Evolutionary conservation across 2,329 filamentous ascomycete genomes (phyloP), one percentile per base, ranked within the genome.

Genomic region (Aspergillus nomiae): DNA sequence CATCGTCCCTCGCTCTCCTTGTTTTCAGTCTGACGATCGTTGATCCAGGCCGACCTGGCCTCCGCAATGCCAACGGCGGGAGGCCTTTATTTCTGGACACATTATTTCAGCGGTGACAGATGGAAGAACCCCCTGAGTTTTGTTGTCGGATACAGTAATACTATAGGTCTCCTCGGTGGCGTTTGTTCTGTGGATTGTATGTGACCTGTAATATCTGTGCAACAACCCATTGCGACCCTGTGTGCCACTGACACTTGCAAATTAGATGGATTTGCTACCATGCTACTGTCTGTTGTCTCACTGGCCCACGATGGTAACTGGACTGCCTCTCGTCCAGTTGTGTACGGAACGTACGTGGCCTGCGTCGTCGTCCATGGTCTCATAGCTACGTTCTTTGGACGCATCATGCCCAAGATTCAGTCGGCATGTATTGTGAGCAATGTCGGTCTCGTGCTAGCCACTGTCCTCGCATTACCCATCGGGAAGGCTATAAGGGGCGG

Each of bases 111-210:
- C 11, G 82, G 81, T 3, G 82, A 83, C 3, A 82, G 81, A 48
- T 85, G 79, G 63, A 81, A 84, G 64, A 87, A 87, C 69, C 82
- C 85, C 3, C 73, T 88, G n/a, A 85, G 82, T 65, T 88, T 87
- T 68, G 71, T 87, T 38, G 85, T 88, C 24, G 86, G 86, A 30
- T 87, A 87, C 67, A 86, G 84, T 71, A 88, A 89, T 68, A 88
- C 84, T 2, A 78, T 89, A 19, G 86, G 86, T 9, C 73, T 87
- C 9, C 79, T 89, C n/a, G 86, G 85, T 34, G 86, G 86, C 7
- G 77, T 88, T 16, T 88, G 86, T 73, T 87, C 85, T 24, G 85
- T 88, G 64, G 86, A 89, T 70, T 89, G 78, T 80, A 64, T 65
- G 75, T 21, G 19, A 12, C 6, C 19, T 28, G 34, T 21, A 30